phyloP scores from a whole-genome alignment of 202 grass and related monocot species.

The Saccharum hybrid region DNA sequence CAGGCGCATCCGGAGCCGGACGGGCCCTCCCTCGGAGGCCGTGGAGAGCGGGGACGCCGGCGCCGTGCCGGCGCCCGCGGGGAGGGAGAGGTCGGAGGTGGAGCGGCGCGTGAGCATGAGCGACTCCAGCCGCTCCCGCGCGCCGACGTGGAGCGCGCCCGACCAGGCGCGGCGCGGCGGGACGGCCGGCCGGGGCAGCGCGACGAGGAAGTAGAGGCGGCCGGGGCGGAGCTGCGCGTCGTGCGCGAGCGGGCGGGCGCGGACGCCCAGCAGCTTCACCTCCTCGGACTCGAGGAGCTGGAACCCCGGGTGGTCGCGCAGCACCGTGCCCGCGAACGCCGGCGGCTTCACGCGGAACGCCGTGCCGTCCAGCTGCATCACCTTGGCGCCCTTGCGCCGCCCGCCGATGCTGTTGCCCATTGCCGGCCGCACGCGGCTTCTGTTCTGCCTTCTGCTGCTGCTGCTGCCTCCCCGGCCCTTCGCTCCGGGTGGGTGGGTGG shows the following conservation, averaged over 20 bases:
- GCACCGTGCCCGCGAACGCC: conserved; percentile 58
- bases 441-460: no score
- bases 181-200: conserved; percentile 48
- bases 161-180: conserved; percentile 78
- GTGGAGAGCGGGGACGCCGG: conserved; percentile 45
- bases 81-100: conserved; percentile 73
- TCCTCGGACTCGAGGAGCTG: conserved; percentile 79
- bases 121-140: conserved; percentile 84
- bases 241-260: conserved; percentile 58
- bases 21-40: conserved; percentile 49
- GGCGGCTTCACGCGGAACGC: conserved; percentile 79
- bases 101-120: conserved; percentile 92
- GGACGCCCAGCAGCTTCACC: conserved; percentile 74
- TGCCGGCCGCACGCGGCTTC: not conserved
- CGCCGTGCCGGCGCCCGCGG: conserved; percentile 18
- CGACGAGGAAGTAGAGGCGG: conserved; percentile 87
- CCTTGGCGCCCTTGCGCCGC: conserved; percentile 79
- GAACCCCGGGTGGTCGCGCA: conserved; percentile 79
- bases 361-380: conserved; percentile 95
- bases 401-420: conserved; percentile 90
- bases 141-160: conserved; percentile 73
- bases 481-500: not conserved
- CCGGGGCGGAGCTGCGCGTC: conserved; percentile 67
- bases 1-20: conserved; percentile 68
- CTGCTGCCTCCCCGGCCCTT: not conserved